A percentile compares a stretch with the other conserved stretches of the same genome.
phyloP scores from a whole-genome alignment of 208 protist species.

The Balamuthia mandrillaris region DNA sequence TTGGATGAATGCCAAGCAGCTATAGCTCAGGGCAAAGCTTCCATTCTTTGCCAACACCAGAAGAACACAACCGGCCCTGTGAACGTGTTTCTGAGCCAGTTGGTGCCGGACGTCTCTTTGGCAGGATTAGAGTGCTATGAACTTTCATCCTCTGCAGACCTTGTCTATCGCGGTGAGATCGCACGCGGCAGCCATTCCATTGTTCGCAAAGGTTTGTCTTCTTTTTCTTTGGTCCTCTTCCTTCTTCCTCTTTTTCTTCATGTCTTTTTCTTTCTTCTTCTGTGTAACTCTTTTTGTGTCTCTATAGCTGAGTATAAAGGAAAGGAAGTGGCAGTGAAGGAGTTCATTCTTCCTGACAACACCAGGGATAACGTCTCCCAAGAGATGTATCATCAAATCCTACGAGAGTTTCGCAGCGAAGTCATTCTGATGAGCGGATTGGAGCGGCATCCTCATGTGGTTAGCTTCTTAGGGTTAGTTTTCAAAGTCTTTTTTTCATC shows the following conservation, averaged over 20 bases:
- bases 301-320: not conserved
- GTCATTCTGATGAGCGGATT: not conserved
- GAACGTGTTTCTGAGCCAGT: constrained; percentile 14
- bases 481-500: not conserved
- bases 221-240: too few relatives aligned
- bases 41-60: not conserved
- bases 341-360: not conserved
- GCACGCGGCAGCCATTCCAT: too few relatives aligned
- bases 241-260: too few relatives aligned
- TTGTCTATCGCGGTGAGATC: too few relatives aligned
- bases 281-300: too few relatives aligned
- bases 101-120: constrained; percentile 7
- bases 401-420: constrained; percentile 3
- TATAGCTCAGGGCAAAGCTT: not conserved
- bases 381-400: not conserved
- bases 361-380: not conserved
- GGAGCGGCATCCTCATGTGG: not conserved
- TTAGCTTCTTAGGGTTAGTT: not conserved
- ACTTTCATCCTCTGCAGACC: too few relatives aligned
- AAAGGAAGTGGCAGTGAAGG: constrained; percentile 17
- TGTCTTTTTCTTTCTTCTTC: too few relatives aligned
- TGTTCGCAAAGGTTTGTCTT: too few relatives aligned
- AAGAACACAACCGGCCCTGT: not conserved
- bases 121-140: not conserved
- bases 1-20: constrained; percentile 10